A percentile compares a stretch with the other conserved stretches of the same genome.
Conservation (phyloP, 257 asterid genomes). For the Solanum infundibuliforme region DNA sequence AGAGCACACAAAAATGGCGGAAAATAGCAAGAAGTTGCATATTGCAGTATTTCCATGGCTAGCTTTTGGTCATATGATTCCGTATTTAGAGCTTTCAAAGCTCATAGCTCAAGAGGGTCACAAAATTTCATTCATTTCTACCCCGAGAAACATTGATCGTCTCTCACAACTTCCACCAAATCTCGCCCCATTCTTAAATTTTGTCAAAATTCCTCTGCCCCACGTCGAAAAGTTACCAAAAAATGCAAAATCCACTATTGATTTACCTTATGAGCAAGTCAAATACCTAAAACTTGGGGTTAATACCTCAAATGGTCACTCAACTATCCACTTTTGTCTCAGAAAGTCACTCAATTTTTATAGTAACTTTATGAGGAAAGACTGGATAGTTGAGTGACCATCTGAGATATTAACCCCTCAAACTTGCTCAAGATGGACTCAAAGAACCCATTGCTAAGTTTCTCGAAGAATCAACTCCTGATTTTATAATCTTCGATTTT, state of each 20-base stretch:
- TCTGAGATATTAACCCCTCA: no score
- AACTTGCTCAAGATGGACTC: slow-evolving; percentile 4
- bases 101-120: slow-evolving; percentile 39
- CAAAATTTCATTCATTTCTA: slow-evolving; percentile 33
- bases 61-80: slow-evolving; percentile 58
- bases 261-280: slow-evolving; percentile 11
- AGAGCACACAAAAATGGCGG: background rate
- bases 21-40: slow-evolving; percentile 10
- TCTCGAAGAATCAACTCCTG: slow-evolving; percentile 12
- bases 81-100: slow-evolving; percentile 38
- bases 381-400: no score
- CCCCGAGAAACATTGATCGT: slow-evolving; percentile 47
- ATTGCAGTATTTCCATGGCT: slow-evolving; percentile 57
- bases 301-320: no score
- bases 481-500: slow-evolving; percentile 22
- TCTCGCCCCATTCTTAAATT: slow-evolving; percentile 4
- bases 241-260: slow-evolving; percentile 22
- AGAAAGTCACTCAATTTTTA: no score
- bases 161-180: slow-evolving; percentile 40
- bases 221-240: slow-evolving; percentile 5
- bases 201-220: slow-evolving; percentile 33
- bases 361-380: no score
- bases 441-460: slow-evolving; percentile 6
- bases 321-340: no score
- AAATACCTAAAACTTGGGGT: slow-evolving; percentile 20